Evolutionary conservation across 2,329 filamentous ascomycete genomes (phyloP), one percentile per base, ranked within the genome.

Genomic region (Fusarium sp.): DNA sequence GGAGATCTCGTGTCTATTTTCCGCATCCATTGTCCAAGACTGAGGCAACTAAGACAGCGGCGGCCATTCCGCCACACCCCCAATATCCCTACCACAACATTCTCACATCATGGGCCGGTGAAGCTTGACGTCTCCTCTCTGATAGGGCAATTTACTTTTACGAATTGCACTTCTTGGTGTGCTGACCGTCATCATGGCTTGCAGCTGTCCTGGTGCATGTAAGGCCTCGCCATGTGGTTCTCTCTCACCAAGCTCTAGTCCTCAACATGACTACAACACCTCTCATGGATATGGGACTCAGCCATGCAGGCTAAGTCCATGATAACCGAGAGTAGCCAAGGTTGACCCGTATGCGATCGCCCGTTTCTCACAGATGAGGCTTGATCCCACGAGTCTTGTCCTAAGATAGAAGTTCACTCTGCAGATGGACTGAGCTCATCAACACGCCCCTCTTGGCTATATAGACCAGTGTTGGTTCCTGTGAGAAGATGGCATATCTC

Each of bases 151-250:
- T 57, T 47, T 33, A 10, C 24, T 45, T 66, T 58, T 36, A 62
- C 57, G 55, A 52, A 12, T 31, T 49, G 49, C 24, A 41, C 39
- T n/a, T 61, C 55, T 66, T 73, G 57, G 56, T 60, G 60, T 70
- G 64, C 56, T 69, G 56, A 66, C 69, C 24, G 65, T 69, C 60
- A 73, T 62, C 54, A 39, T 66, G 70, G 60, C 55, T 59, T 75
- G 68, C 72, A 74, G 56, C 54, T 49, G 57, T 56, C 61, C 69
- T 66, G 68, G 56, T 63, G 54, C 45, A 69, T 58, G 60, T 58
- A 61, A 66, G 70, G 58, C 38, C 56, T 62, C 55, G 57, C 72
- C 57, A 63, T 74, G 72, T 66, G 68, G 63, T 36, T 51, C 63
- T 63, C 45, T 73, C 52, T 63, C 47, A 52, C 51, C 33, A 54